Conservation (phyloP, 2,329 filamentous ascomycete species). For the Meredithiella fracta region DNA sequence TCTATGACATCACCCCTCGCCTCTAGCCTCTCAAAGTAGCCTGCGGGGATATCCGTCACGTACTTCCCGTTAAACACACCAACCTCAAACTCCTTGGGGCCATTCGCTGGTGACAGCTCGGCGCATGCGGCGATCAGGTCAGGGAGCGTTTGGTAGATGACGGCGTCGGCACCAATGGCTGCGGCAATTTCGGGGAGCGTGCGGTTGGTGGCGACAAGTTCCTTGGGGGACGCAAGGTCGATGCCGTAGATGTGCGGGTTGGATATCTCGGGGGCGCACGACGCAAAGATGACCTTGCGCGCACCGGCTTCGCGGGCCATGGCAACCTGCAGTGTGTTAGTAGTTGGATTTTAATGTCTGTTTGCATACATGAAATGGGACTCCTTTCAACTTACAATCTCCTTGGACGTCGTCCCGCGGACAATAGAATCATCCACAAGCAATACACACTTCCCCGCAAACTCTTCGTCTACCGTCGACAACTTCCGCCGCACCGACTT, state of each 20-base stretch:
- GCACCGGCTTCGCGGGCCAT: conserved; percentile 80
- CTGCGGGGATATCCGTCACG: conserved; percentile 59
- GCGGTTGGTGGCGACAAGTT: conserved; percentile 27
- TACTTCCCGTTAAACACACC: conserved; percentile 87
- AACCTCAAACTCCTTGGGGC: conserved; percentile 58
- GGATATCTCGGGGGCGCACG: conserved; percentile 66
- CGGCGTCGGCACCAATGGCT: conserved; percentile 29
- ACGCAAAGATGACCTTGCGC: conserved; percentile 65
- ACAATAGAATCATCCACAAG: conserved; percentile 86
- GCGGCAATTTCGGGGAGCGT: conserved; percentile 27
- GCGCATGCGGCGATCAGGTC: conserved; percentile 70
- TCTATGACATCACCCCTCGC: conserved; percentile 46
- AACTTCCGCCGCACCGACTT: conserved; percentile 83
- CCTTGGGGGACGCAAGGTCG: conserved; percentile 28
- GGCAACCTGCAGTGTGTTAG: conserved; percentile 18
- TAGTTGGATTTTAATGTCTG: neutral
- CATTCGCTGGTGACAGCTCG: conserved; percentile 40
- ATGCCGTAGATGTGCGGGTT: conserved; percentile 60
- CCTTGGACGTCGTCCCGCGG: conserved; percentile 61
- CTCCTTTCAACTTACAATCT: conserved; percentile 16
- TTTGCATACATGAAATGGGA: neutral
- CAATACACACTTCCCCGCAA: conserved; percentile 61
- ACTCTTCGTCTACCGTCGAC: conserved; percentile 72
- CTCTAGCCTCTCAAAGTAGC: conserved; percentile 71
- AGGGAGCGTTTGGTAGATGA: conserved; percentile 45